Evolutionary conservation across 2,329 filamentous ascomycete genomes (phyloP).

Genomic region (Byssothecium circinans): DNA sequence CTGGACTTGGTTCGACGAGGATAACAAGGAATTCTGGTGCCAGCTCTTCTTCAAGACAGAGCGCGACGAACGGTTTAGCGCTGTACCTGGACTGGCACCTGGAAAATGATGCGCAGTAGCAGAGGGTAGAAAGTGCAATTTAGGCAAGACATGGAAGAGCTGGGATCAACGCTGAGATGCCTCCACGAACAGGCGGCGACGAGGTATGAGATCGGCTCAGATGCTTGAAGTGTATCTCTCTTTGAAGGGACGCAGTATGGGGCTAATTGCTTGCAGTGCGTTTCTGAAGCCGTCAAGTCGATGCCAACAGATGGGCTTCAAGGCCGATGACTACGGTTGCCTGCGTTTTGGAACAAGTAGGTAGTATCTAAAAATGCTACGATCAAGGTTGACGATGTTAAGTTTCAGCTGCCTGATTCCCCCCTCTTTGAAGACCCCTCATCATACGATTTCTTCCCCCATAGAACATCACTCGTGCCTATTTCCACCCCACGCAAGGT

Average conservation of each 20-base stretch:
- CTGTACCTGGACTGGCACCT: conserved; percentile 65
- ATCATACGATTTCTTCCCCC: no score
- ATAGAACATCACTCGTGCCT: no score
- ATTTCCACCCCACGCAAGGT: no score
- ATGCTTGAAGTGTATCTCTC: neutral
- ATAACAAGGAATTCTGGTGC: conserved; percentile 96
- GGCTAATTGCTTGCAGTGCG: neutral
- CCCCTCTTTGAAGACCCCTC: no score
- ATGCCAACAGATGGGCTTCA: neutral
- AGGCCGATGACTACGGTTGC: neutral
- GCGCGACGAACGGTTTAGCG: conserved; percentile 83
- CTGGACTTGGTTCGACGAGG: conserved; percentile 94
- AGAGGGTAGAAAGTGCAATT: neutral
- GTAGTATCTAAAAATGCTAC: neutral
- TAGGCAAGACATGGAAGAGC: neutral
- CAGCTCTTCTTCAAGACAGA: conserved; percentile 99
- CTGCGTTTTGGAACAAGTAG: neutral
- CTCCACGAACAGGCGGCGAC: neutral
- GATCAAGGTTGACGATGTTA: neutral
- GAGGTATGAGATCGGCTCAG: neutral
- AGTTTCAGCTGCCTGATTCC: no score
- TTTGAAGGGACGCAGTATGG: neutral
- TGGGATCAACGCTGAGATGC: no score
- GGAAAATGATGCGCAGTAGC: conserved; percentile 29
- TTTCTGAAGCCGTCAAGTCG: neutral